Base-by-base conservation (phyloP, 306 rosid species). In the Cucurbita moschata region DNA sequence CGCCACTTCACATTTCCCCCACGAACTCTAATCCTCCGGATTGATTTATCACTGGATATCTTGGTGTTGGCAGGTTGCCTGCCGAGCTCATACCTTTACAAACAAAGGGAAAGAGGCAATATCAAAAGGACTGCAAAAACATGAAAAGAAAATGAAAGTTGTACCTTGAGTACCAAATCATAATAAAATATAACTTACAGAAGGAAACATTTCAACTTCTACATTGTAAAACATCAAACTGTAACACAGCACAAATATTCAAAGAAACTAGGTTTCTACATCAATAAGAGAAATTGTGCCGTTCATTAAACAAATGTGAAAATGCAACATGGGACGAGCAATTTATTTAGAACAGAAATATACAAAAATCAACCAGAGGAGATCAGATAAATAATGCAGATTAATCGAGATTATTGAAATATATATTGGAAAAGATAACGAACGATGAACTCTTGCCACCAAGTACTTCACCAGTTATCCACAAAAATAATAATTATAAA, bases 11-110 rank as follows among this genome's bases (percentile, higher is more conserved):
- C 72, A 21, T 66, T 66, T 3, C 72, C 72, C 10, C 72, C 72
- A 11, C 72, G 72, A 44, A 66, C 72, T 66, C 72, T 11, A 44
- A 66, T 6, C 40, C 72, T 66, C 54, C 72, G 19, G 72, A 66
- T 21, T 43, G 72, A 66, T 18, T 66, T 66, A 11, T 66, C 72
- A 44, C 72, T 66, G n/a, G 72, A 66, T 21, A 66, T 13, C 54
- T 66, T 66, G 52, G 72, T 66, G 72, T 66, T 66, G 72, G 72
- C 72, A 43, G 72, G 72, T 11, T 66, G 72, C 39, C 72, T 44
- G 21, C 72, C 72, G 0, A 66, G 72, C 39, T 66, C 72, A 66
- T 66, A 66, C 72, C 72, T 66, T 43, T 13, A 44, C 72, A 66
- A 44, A 44, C 54, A 66, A 43, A 4, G 38, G 72, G 12, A 43